phyloP scores from a whole-genome alignment of 345 rosid species.

The Eucalyptus microcorys region DNA sequence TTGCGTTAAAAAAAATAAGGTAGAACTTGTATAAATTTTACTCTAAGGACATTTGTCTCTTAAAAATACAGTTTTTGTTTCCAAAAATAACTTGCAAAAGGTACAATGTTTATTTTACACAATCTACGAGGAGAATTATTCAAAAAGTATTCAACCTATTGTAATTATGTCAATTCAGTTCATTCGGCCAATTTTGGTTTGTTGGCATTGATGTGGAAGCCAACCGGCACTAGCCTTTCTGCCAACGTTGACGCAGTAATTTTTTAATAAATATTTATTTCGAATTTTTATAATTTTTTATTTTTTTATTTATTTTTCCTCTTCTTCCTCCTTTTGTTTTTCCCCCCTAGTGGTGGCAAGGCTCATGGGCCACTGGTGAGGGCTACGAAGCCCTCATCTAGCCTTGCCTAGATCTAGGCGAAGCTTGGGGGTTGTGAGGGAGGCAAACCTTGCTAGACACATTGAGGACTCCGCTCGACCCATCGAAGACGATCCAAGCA shows the following conservation, averaged over 20 bases:
- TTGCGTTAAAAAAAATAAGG: neutral
- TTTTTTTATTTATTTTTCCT: too few species aligned
- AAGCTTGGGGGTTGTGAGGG: too few species aligned
- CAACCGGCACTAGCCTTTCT: rapidly evolving
- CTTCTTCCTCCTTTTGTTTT: too few species aligned
- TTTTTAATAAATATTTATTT: too few species aligned
- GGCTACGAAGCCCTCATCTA: too few species aligned
- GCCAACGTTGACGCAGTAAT: rapidly evolving
- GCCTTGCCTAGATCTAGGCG: too few species aligned
- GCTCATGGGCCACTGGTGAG: too few species aligned
- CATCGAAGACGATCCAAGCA: constrained; percentile 73
- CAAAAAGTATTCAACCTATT: rapidly evolving
- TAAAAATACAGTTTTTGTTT: neutral
- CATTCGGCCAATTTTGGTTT: rapidly evolving
- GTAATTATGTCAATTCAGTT: too few species aligned
- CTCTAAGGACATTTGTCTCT: neutral
- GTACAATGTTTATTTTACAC: neutral
- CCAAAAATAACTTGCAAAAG: neutral
- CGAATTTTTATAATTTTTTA: too few species aligned
- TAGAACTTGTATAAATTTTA: neutral
- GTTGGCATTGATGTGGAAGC: too few species aligned
- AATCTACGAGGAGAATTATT: neutral
- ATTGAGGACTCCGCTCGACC: constrained; percentile 22
- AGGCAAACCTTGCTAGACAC: neutral
- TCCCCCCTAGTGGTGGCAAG: rapidly evolving